Evolutionary conservation across 306 rosid genomes (phyloP), one percentile per base, ranked within the genome.

Genomic region (Vicia faba): DNA sequence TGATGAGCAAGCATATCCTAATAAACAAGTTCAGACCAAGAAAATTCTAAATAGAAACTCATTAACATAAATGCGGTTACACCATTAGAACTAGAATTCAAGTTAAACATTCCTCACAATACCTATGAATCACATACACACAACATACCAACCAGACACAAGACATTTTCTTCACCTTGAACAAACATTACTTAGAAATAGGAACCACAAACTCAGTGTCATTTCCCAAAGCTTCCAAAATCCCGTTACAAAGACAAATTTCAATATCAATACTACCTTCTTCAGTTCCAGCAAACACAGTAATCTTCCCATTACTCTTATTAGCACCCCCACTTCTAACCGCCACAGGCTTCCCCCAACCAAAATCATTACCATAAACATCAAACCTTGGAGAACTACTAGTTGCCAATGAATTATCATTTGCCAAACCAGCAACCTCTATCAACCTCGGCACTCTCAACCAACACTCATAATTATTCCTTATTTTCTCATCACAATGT

Each of bases 281-380:
- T 39, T 81, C 86, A 3, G 28, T 66, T 23, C 89, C 86, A 1
- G 39, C 40, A 53, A 40, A 82, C 14, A 79, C 28, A 8, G 51
- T 67, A 16, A 79, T 49, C 71, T 66, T 81, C 18, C 86, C 82
- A 11, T 61, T 1, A 11, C 9, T 6, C 15, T 81, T 78, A 19
- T 75, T 78, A 3, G 70, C 60, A 0, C 25, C 11, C 2, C 84
- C 88, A 31, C 76, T 84, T 63, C 84, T 16, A 28, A 84, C 84
- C 0, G 64, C 84, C 19, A 84, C 55, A 0, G 82, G 80, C 65
- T 64, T 78, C 15, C 43, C 85, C 91, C 68, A 77, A 16, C 68
- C 85, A 10, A 84, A 84, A 33, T 84, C 82, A 64, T 76, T 79
- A 1, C 83, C 72, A 12, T 81, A 84, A 20, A 84, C 60, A 44